A percentile compares a stretch with the other conserved stretches of the same genome.
Conservation (phyloP, 2,329 filamentous ascomycete species). For the Hypoxylon sp. region DNA sequence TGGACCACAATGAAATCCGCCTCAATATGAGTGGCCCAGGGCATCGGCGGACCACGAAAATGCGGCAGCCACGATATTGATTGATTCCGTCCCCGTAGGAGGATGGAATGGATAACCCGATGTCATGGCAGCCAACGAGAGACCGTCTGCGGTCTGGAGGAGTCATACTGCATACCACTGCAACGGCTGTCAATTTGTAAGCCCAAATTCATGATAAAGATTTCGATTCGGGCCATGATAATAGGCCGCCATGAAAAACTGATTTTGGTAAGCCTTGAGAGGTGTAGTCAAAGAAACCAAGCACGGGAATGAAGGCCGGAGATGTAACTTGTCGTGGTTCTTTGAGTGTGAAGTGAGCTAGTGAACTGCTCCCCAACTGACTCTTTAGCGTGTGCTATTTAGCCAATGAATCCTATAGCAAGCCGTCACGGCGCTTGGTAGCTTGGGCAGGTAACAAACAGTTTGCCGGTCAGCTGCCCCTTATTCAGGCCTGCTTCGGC, state of each 20-base stretch:
- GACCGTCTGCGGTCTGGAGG: not conserved
- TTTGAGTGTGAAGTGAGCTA: conserved; percentile 3
- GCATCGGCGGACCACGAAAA: conserved; percentile 3
- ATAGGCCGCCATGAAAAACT: conserved; percentile 10
- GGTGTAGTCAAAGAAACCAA: conserved; percentile 19
- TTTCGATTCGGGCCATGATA: not conserved
- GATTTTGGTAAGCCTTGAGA: not conserved
- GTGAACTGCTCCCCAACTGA: not conserved
- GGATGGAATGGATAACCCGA: not conserved
- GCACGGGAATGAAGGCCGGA: conserved; percentile 9
- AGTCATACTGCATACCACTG: too few species aligned
- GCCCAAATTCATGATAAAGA: not conserved
- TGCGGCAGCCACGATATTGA: not conserved
- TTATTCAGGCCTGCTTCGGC: not conserved
- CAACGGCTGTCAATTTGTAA: not conserved
- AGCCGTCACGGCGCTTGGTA: not conserved
- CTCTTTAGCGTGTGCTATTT: not conserved
- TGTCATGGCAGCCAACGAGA: not conserved
- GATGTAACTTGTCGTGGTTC: not conserved
- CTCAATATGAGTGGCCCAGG: too few species aligned
- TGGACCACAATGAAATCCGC: conserved; percentile 6
- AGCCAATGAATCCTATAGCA: conserved; percentile 1
- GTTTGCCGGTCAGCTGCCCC: conserved; percentile 3
- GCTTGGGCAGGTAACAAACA: not conserved
- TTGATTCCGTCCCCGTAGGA: not conserved